phyloP scores from a whole-genome alignment of 495 filamentous ascomycete genomes.

The Clohesyomyces aquaticus region DNA sequence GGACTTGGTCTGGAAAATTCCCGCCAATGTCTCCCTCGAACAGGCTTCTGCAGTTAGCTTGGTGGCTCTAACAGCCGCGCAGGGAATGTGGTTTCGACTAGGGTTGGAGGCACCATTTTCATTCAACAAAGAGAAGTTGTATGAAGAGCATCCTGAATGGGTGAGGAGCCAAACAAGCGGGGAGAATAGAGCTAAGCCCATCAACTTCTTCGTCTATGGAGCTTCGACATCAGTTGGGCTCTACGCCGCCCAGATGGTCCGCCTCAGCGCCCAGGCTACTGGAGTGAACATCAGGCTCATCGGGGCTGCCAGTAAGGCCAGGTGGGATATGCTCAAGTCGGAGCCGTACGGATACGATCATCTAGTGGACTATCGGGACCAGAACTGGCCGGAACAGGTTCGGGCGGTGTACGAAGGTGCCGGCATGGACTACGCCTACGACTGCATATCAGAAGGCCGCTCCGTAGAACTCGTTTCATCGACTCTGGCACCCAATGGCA shows the following conservation, averaged over 20 bases:
- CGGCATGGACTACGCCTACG: constrained; percentile 44
- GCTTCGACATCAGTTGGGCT: constrained; percentile 51
- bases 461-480: constrained; percentile 25
- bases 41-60: constrained; percentile 47
- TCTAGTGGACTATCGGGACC: constrained; percentile 61
- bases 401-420: constrained; percentile 43
- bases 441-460: constrained; percentile 51
- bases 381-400: constrained; percentile 57
- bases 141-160: constrained; percentile 25
- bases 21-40: constrained; percentile 39
- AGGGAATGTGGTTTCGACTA: constrained; percentile 46
- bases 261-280: constrained; percentile 23
- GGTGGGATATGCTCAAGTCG: constrained; percentile 36
- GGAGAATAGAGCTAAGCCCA: not conserved
- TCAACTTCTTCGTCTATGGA: constrained; percentile 48
- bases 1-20: constrained; percentile 50
- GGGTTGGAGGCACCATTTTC: constrained; percentile 45
- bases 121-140: constrained; percentile 14
- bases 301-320: constrained; percentile 44
- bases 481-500: constrained; percentile 22
- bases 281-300: constrained; percentile 42
- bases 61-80: constrained; percentile 44
- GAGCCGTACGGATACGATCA: constrained; percentile 52
- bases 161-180: not conserved
- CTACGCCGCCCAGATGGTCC: constrained; percentile 49